These are phyloP conservation scores for Sclerotiophoma versabilis DNA, from an alignment of 2,329 filamentous ascomycete genomes.

Conservation along the genomic window DNA sequence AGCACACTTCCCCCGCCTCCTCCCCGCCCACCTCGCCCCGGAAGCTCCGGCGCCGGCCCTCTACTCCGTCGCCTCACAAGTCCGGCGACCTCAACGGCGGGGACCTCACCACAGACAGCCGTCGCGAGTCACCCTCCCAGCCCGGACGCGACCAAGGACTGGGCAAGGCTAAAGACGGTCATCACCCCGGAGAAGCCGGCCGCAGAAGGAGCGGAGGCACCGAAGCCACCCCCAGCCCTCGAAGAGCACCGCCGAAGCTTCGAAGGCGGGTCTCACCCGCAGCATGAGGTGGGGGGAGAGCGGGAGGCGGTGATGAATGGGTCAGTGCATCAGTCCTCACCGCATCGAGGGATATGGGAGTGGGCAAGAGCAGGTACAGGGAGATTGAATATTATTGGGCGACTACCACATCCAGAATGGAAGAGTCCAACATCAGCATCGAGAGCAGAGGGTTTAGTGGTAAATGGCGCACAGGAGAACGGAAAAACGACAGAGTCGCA, in stretches of 20 bases:
- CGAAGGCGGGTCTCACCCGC: slow-evolving; percentile 37
- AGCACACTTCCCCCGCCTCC: slow-evolving; percentile 32
- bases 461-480: slow-evolving; percentile 22
- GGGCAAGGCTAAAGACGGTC: slow-evolving; percentile 32
- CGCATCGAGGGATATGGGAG: slow-evolving; percentile 42
- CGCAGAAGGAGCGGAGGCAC: slow-evolving; percentile 19
- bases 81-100: slow-evolving; percentile 45
- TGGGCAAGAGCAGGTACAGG: slow-evolving; percentile 44
- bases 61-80: slow-evolving; percentile 47
- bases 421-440: slow-evolving; percentile 28
- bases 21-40: slow-evolving; percentile 43
- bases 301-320: background rate
- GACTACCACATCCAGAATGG: slow-evolving; percentile 40
- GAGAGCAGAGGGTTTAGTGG: slow-evolving; percentile 9
- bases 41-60: slow-evolving; percentile 40
- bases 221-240: slow-evolving; percentile 38
- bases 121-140: slow-evolving; percentile 35
- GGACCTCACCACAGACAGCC: slow-evolving; percentile 42
- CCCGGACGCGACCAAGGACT: slow-evolving; percentile 35
- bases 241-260: slow-evolving; percentile 47
- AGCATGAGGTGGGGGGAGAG: slow-evolving; percentile 17
- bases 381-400: slow-evolving; percentile 37
- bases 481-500: slow-evolving; percentile 20
- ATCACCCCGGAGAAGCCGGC: slow-evolving; percentile 34
- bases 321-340: slow-evolving; percentile 25